These are phyloP conservation scores for Sungouiella blattae DNA, from an alignment of 805 yeast species.

Conservation along the genomic window DNA sequence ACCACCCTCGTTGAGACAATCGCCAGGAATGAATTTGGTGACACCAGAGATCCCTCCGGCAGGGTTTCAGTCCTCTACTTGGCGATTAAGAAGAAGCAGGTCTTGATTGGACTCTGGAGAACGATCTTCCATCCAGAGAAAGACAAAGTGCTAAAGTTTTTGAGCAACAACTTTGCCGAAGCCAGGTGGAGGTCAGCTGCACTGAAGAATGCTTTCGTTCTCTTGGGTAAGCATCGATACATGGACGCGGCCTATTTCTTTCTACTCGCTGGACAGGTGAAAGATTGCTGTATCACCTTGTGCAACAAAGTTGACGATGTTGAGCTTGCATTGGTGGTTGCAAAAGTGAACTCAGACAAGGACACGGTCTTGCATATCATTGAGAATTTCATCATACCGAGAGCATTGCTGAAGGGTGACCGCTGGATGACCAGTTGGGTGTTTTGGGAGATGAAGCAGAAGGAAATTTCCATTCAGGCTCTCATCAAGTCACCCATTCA, in stretches of 20 bases:
- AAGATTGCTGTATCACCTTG: conserved; percentile 75
- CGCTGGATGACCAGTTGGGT: conserved; percentile 83
- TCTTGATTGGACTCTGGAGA: conserved; percentile 80
- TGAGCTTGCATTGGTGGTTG: conserved; percentile 74
- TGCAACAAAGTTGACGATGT: conserved; percentile 64
- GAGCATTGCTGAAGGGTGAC: conserved; percentile 60
- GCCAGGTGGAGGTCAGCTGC: conserved; percentile 88
- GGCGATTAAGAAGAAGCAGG: conserved; percentile 73
- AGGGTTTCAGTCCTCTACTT: conserved; percentile 70
- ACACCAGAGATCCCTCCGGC: conserved; percentile 64
- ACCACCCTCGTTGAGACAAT: conserved; percentile 53
- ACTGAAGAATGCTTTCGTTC: conserved; percentile 84
- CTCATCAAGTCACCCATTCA: conserved; percentile 53
- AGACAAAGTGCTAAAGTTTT: conserved; percentile 72
- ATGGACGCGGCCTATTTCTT: conserved; percentile 88
- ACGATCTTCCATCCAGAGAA: conserved; percentile 77
- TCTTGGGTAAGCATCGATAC: conserved; percentile 83
- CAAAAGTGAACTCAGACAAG: conserved; percentile 57
- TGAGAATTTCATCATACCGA: conserved; percentile 49
- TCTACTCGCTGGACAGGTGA: conserved; percentile 67
- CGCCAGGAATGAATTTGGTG: conserved; percentile 69
- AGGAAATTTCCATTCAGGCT: conserved; percentile 54
- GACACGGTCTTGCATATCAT: conserved; percentile 41
- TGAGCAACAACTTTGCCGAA: conserved; percentile 70
- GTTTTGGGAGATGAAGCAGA: conserved; percentile 55